Percentiles rank a stretch among this genome's conserved stretches.
Evolutionary conservation across 1,139 yeast species (phyloP).

Genomic region (Wickerhamiella pararugosa): DNA sequence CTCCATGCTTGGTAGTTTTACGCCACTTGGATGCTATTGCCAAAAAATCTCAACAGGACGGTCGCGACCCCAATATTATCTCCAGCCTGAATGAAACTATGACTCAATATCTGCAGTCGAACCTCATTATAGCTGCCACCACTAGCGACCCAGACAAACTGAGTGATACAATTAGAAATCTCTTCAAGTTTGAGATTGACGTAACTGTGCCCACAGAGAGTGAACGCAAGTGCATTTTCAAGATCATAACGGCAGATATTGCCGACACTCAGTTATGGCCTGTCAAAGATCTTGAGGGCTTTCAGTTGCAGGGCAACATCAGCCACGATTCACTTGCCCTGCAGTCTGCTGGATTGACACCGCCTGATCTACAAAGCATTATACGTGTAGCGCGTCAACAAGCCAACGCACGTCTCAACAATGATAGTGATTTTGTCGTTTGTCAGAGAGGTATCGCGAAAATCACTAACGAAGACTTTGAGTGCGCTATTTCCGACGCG

Average conservation of each 20-base stretch:
- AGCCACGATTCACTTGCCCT: slow-evolving; percentile 47
- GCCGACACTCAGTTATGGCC: slow-evolving; percentile 3
- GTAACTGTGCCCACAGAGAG: slow-evolving; percentile 64
- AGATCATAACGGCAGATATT: slow-evolving; percentile 24
- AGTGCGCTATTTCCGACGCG: slow-evolving; percentile 61
- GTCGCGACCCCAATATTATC: slow-evolving; percentile 38
- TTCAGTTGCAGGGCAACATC: slow-evolving; percentile 36
- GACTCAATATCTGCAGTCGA: slow-evolving; percentile 34
- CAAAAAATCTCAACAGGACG: slow-evolving; percentile 51
- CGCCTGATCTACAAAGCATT: slow-evolving; percentile 65
- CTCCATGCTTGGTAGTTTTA: slow-evolving; percentile 39
- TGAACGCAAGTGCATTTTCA: slow-evolving; percentile 55
- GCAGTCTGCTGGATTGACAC: slow-evolving; percentile 87
- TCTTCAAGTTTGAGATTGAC: slow-evolving; percentile 62
- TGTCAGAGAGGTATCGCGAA: slow-evolving; percentile 37
- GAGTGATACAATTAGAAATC: slow-evolving; percentile 49
- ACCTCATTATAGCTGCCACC: slow-evolving; percentile 47
- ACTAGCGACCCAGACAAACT: slow-evolving; percentile 58
- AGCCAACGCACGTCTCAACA: slow-evolving; percentile 36
- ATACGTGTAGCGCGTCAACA: slow-evolving; percentile 47
- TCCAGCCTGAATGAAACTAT: slow-evolving; percentile 47
- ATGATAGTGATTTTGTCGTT: slow-evolving; percentile 17
- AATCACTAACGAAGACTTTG: slow-evolving; percentile 51
- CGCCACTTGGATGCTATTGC: slow-evolving; percentile 66
- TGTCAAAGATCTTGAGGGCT: slow-evolving; percentile 9